A percentile compares a stretch with the other conserved stretches of the same genome.
Conservation (phyloP, 495 filamentous ascomycete genomes). For the Podospora appendiculata region DNA sequence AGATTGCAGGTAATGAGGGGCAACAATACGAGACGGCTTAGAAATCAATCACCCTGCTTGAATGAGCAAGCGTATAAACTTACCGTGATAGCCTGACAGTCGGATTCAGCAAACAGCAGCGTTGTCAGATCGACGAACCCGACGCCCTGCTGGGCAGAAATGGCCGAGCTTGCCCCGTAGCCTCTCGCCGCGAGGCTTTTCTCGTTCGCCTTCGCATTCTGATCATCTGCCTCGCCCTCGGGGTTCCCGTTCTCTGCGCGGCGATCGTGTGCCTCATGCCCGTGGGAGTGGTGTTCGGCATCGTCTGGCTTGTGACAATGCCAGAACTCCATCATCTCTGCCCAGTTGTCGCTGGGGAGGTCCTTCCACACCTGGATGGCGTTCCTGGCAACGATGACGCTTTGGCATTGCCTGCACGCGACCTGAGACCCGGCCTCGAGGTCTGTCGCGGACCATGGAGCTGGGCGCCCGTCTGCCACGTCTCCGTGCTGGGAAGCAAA, state of each 20-base stretch:
- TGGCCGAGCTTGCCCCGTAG: constrained; percentile 65
- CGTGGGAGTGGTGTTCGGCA: constrained; percentile 28
- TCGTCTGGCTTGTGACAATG: constrained; percentile 86
- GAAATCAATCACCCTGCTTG: not conserved
- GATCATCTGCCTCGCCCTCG: not conserved
- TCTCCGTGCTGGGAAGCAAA: constrained; percentile 23
- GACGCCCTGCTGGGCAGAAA: constrained; percentile 53
- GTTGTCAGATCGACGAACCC: constrained; percentile 77
- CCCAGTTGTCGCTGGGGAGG: constrained; percentile 93
- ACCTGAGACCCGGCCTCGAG: constrained; percentile 49
- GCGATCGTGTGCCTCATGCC: constrained; percentile 1
- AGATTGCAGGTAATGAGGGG: not conserved
- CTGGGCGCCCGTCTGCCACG: not conserved
- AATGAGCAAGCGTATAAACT: constrained; percentile 13
- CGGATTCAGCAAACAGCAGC: constrained; percentile 56
- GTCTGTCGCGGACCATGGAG: constrained; percentile 67
- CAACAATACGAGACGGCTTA: constrained; percentile 4
- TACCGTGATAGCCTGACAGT: constrained; percentile 62
- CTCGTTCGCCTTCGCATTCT: constrained; percentile 23
- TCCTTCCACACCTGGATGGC: constrained; percentile 73
- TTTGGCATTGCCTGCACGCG: constrained; percentile 54
- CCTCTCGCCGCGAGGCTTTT: constrained; percentile 51
- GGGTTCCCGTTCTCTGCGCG: not conserved
- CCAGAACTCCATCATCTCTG: constrained; percentile 99
- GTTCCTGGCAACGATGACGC: constrained; percentile 33